phyloP scores from a whole-genome alignment of 768 basidiomycete genomes.

The Stropharia rugosoannulata region DNA sequence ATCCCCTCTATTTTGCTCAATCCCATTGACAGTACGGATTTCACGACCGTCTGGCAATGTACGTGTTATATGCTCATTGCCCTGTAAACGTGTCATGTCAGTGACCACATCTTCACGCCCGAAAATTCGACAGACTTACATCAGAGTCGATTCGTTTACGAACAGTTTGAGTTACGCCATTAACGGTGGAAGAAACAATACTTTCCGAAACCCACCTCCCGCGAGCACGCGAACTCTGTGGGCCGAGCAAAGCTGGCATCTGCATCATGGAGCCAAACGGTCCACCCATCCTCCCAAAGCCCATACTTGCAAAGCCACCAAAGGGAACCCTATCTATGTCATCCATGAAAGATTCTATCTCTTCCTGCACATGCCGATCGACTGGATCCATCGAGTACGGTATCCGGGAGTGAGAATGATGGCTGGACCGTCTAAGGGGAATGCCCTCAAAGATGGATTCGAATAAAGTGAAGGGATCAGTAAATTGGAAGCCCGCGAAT shows the following conservation, averaged over 20 bases:
- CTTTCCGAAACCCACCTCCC: slow-evolving; percentile 54
- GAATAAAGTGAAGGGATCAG: slow-evolving; percentile 76
- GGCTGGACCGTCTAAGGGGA: slow-evolving; percentile 24
- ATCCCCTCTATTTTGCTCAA: slow-evolving; percentile 41
- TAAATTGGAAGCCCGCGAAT: slow-evolving; percentile 49
- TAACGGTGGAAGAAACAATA: slow-evolving; percentile 53
- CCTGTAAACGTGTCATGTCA: slow-evolving; percentile 36
- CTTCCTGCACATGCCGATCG: slow-evolving; percentile 28
- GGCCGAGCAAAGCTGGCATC: slow-evolving; percentile 24
- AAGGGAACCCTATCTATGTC: slow-evolving; percentile 32
- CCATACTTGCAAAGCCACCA: slow-evolving; percentile 18
- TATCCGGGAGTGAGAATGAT: slow-evolving; percentile 22
- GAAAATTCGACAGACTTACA: slow-evolving; percentile 37
- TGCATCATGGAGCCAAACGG: slow-evolving; percentile 8
- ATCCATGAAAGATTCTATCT: slow-evolving; percentile 30
- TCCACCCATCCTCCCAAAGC: neutral
- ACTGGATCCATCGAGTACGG: slow-evolving; percentile 26
- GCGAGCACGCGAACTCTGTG: slow-evolving; percentile 26
- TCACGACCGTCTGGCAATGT: slow-evolving; percentile 68
- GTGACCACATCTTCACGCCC: slow-evolving; percentile 6
- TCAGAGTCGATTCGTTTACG: slow-evolving; percentile 53
- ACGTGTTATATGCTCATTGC: slow-evolving; percentile 71
- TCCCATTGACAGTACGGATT: slow-evolving; percentile 66
- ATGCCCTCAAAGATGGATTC: slow-evolving; percentile 62
- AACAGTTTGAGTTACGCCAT: slow-evolving; percentile 67